Conservation (phyloP, 768 basidiomycete species). For the Rhodotorula diobovata region DNA sequence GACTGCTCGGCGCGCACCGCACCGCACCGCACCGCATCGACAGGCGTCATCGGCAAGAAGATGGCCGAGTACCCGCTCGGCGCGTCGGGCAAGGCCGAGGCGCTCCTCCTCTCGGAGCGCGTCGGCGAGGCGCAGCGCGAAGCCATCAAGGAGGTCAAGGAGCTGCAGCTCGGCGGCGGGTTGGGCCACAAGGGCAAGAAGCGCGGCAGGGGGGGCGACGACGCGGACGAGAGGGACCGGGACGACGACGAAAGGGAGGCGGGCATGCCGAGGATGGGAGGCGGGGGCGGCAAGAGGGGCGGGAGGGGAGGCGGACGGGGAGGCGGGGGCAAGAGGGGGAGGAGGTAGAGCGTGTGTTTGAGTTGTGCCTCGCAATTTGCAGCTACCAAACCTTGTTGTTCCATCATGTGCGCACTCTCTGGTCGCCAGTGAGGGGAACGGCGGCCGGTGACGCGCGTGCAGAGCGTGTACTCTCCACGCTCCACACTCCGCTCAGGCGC, state of each 20-base stretch:
- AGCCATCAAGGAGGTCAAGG: constrained; percentile 76
- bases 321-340: neutral
- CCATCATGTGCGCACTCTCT: too few species aligned
- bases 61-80: constrained; percentile 67
- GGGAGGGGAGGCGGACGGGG: neutral
- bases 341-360: too few species aligned
- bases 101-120: constrained; percentile 77
- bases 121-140: constrained; percentile 73
- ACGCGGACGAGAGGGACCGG: constrained; percentile 78
- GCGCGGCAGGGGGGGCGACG: constrained; percentile 64
- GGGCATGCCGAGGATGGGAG: constrained; percentile 55
- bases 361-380: too few species aligned
- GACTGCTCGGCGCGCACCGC: too few species aligned
- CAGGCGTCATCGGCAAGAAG: constrained; percentile 76
- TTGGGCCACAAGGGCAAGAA: constrained; percentile 50
- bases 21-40: neutral
- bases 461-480: too few species aligned
- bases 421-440: too few species aligned
- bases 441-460: too few species aligned
- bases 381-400: too few species aligned
- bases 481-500: too few species aligned
- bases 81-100: constrained; percentile 78
- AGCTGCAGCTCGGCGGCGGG: constrained; percentile 58
- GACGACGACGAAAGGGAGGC: constrained; percentile 76
- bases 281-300: neutral